Percentiles rank a stretch among this genome's conserved stretches.
Evolutionary conservation across 1,284 basidiomycete species (phyloP).

Genomic region (Paramarasmius palmivorus): DNA sequence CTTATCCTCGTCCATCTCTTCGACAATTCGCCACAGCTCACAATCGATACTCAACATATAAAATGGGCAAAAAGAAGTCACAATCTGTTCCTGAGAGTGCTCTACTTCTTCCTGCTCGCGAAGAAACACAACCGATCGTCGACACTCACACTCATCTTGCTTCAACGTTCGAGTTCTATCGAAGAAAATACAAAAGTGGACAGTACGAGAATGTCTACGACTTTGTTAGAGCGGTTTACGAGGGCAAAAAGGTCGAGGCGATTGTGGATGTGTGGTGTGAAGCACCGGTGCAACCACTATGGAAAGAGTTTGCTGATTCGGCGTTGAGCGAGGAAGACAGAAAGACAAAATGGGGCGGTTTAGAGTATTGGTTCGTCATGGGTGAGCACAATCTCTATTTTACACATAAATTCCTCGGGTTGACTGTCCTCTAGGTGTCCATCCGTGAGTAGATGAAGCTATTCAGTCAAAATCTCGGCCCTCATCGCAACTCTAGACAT

Average conservation of each 20-base stretch:
- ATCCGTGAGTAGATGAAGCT: slow-evolving; percentile 53
- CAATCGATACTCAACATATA: no score
- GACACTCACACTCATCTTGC: slow-evolving; percentile 82
- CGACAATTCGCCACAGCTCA: no score
- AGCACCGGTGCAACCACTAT: slow-evolving; percentile 58
- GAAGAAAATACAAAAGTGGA: slow-evolving; percentile 55
- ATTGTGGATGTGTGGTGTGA: slow-evolving; percentile 87
- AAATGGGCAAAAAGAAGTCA: no score
- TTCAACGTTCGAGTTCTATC: slow-evolving; percentile 67
- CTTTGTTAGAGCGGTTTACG: slow-evolving; percentile 65
- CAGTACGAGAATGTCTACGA: slow-evolving; percentile 56
- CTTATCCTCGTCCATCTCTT: no score
- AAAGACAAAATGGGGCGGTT: slow-evolving; percentile 54
- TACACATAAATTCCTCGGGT: neutral
- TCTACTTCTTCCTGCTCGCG: no score
- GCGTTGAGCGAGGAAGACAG: slow-evolving; percentile 53
- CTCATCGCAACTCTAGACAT: slow-evolving; percentile 47
- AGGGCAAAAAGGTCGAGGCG: slow-evolving; percentile 54
- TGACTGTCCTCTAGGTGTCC: slow-evolving; percentile 52
- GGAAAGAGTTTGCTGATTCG: slow-evolving; percentile 75
- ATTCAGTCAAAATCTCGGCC: neutral
- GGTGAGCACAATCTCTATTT: slow-evolving; percentile 43
- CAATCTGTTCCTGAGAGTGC: no score
- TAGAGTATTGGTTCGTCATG: slow-evolving; percentile 78
- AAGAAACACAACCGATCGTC: slow-evolving; percentile 38